A percentile compares a stretch with the other conserved stretches of the same genome.
Conservation (phyloP, 768 basidiomycete species). For the Pisolithus orientalis region DNA sequence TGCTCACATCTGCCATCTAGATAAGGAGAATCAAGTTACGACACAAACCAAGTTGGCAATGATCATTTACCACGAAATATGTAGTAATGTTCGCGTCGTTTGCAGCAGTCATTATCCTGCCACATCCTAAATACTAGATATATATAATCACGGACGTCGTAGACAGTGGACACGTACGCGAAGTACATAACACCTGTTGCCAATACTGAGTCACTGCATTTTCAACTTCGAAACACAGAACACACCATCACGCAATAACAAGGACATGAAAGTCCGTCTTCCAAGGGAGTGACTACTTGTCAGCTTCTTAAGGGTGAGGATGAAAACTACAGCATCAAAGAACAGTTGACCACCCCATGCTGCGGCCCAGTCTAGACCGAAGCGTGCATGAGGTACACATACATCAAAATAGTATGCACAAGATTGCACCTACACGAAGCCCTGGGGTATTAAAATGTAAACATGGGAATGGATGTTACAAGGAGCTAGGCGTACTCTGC, state of each 20-base stretch:
- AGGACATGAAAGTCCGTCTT: not conserved
- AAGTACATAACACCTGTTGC: not conserved
- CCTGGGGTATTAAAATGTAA: not conserved
- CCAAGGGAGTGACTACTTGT: not conserved
- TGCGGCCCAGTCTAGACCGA: not conserved
- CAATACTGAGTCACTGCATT: not conserved
- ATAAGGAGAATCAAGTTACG: not conserved
- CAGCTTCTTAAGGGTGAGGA: slow-evolving; percentile 6
- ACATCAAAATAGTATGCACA: no score
- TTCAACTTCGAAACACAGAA: not conserved
- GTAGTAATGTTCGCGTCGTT: slow-evolving; percentile 1
- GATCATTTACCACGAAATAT: not conserved
- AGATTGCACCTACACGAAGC: not conserved
- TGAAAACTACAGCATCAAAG: slow-evolving; percentile 14
- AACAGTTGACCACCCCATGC: slow-evolving; percentile 8
- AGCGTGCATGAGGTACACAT: not conserved
- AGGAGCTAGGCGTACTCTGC: no score
- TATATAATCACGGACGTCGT: not conserved
- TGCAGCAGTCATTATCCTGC: not conserved
- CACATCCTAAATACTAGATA: not conserved
- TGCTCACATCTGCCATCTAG: not conserved
- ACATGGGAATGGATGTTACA: no score
- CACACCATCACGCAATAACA: not conserved
- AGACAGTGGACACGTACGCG: not conserved
- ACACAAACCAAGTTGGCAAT: not conserved